Evolutionary conservation across 805 yeast genomes (phyloP).

Genomic region (Ogataea allantospora): DNA sequence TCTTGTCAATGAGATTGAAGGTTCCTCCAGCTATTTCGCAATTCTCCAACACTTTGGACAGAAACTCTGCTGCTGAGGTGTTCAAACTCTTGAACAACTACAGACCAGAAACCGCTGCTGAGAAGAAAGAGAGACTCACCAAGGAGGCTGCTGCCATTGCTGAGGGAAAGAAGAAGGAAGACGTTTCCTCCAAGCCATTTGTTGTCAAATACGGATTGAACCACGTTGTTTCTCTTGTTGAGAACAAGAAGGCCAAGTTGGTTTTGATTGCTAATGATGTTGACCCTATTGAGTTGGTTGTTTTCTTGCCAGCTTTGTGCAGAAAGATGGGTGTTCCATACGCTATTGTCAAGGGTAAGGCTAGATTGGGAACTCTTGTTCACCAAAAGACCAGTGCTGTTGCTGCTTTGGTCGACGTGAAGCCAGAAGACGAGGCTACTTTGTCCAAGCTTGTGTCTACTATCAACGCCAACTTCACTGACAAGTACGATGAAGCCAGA

Average conservation of each 20-base stretch:
- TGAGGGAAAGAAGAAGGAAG: slow-evolving; percentile 94
- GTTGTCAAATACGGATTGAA: slow-evolving; percentile 95
- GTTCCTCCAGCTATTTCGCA: slow-evolving; percentile 97
- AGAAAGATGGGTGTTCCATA: slow-evolving; percentile 98
- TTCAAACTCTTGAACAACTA: slow-evolving; percentile 96
- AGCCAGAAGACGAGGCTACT: slow-evolving; percentile 88
- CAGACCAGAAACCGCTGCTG: slow-evolving; percentile 94
- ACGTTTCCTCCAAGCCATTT: slow-evolving; percentile 92
- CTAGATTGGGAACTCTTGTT: slow-evolving; percentile 92
- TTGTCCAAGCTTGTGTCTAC: slow-evolving; percentile 88
- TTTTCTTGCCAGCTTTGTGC: slow-evolving; percentile 96
- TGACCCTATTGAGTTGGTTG: slow-evolving; percentile 95
- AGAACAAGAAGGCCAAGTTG: slow-evolving; percentile 95
- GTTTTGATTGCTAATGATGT: slow-evolving; percentile 96
- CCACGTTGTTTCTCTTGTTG: slow-evolving; percentile 94
- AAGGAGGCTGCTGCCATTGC: slow-evolving; percentile 98
- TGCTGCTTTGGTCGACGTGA: slow-evolving; percentile 92
- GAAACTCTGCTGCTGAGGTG: slow-evolving; percentile 95
- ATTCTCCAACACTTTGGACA: slow-evolving; percentile 92
- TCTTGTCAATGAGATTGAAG: slow-evolving; percentile 88
- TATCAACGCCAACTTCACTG: slow-evolving; percentile 85
- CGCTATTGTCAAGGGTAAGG: slow-evolving; percentile 96
- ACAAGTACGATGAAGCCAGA: slow-evolving; percentile 90
- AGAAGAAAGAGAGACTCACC: slow-evolving; percentile 96
- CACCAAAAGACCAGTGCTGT: slow-evolving; percentile 96